Evolutionary conservation across 108 stramenopile species (phyloP).

Genomic region (Stephanodiscus triporus): DNA sequence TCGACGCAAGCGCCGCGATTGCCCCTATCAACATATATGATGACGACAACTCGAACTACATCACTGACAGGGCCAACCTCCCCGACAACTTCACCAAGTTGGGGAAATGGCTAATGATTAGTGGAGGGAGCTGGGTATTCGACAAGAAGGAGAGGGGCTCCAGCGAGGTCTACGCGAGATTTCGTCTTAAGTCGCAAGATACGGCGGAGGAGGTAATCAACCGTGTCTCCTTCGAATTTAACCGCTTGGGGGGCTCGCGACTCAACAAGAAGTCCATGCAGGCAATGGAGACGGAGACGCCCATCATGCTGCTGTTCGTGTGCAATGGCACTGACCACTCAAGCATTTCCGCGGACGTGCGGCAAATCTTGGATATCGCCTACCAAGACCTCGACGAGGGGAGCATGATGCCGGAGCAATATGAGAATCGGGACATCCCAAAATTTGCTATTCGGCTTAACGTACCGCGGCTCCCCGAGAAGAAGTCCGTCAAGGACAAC

Average conservation of each 20-base stretch:
- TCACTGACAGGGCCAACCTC: background rate
- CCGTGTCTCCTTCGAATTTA: too few relatives aligned
- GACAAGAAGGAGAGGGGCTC: background rate
- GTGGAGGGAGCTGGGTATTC: too few relatives aligned
- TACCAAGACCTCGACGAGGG: background rate
- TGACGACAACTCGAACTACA: background rate
- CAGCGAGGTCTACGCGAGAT: background rate
- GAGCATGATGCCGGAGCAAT: background rate
- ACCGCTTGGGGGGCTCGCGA: too few relatives aligned
- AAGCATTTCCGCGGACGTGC: background rate
- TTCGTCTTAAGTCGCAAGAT: constrained; percentile 3
- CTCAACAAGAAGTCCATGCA: too few relatives aligned
- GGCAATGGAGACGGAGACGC: too few relatives aligned
- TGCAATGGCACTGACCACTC: constrained; percentile 1
- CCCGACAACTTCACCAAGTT: constrained; percentile 9
- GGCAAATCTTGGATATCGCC: background rate
- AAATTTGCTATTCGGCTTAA: too few relatives aligned
- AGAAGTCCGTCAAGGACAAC: too few relatives aligned
- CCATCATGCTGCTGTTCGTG: too few relatives aligned
- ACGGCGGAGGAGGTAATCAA: background rate
- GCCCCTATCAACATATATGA: background rate
- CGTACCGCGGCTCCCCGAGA: too few relatives aligned
- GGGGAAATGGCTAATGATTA: too few relatives aligned
- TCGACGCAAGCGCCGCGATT: too few relatives aligned
- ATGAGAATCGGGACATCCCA: too few relatives aligned